Evolutionary conservation across 129 eudicot species (phyloP).

Genomic region (Escallonia herrerae): DNA sequence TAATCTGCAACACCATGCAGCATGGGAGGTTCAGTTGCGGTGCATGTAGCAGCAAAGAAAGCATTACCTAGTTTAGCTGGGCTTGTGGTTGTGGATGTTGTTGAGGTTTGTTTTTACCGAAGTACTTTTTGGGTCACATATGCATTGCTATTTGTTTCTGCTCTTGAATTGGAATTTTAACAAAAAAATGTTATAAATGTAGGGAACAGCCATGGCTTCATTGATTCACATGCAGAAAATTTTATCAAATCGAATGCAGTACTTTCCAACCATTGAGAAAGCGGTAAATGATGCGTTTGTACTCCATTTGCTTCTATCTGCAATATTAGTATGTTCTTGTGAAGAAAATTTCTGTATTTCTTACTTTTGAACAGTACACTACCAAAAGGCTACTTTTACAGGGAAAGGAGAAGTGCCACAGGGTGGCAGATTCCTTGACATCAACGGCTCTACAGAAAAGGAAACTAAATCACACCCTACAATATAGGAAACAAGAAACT

Average conservation of each 20-base stretch:
- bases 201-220: constrained; percentile 99
- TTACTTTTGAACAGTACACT: no score
- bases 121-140: neutral
- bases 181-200: constrained; percentile 21
- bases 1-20: constrained; percentile 28
- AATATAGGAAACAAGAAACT: no score
- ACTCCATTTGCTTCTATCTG: neutral
- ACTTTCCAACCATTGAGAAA: constrained; percentile 73
- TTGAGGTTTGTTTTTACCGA: constrained; percentile 60
- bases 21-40: constrained; percentile 98
- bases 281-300: constrained; percentile 47
- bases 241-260: constrained; percentile 68
- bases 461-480: no score
- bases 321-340: neutral
- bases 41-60: constrained; percentile 92
- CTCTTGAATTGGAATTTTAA: constrained; percentile 2
- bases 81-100: constrained; percentile 96
- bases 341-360: no score
- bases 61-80: constrained; percentile 73
- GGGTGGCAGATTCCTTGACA: no score
- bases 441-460: no score
- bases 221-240: constrained; percentile 93
- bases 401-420: no score
- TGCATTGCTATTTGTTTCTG: neutral
- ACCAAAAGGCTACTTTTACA: no score